Percentiles rank a stretch among this genome's conserved stretches.
phyloP scores from a whole-genome alignment of 306 rosid genomes.

The Cucurbita pepo region DNA sequence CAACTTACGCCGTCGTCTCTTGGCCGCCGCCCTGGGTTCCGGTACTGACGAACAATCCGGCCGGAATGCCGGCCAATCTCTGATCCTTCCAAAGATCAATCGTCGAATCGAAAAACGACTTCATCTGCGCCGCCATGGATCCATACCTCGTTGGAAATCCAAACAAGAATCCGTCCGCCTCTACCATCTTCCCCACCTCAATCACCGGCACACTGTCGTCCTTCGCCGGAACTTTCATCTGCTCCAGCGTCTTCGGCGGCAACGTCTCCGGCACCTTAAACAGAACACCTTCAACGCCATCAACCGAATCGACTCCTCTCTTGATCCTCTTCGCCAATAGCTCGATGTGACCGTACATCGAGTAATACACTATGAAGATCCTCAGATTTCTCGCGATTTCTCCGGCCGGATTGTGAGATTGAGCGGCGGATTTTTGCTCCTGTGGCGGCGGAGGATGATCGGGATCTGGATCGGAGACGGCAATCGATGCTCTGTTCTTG shows the following conservation, averaged over 20 bases:
- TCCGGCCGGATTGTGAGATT: not conserved
- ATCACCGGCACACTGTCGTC: constrained; percentile 31
- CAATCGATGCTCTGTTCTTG: constrained; percentile 24
- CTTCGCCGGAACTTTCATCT: constrained; percentile 52
- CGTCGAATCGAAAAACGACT: constrained; percentile 48
- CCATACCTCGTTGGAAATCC: constrained; percentile 79
- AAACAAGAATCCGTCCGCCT: constrained; percentile 62
- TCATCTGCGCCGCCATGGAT: constrained; percentile 68
- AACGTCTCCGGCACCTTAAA: constrained; percentile 56
- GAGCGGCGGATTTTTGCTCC: constrained; percentile 5
- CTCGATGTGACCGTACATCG: constrained; percentile 71
- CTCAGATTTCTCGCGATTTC: constrained; percentile 20
- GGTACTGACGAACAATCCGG: constrained; percentile 62
- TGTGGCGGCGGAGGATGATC: constrained; percentile 14
- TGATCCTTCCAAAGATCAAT: constrained; percentile 46
- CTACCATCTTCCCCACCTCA: constrained; percentile 36
- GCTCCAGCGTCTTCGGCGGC: constrained; percentile 27
- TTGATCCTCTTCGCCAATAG: constrained; percentile 44
- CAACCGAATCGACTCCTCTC: constrained; percentile 48
- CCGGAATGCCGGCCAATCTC: constrained; percentile 61
- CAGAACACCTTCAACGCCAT: constrained; percentile 58
- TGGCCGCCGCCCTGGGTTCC: constrained; percentile 90
- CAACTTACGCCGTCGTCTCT: constrained; percentile 65
- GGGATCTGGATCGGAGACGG: constrained; percentile 14
- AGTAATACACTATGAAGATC: constrained; percentile 53